A percentile compares a stretch with the other conserved stretches of the same genome.
These are phyloP conservation scores for Candida sanyaensis DNA, from an alignment of 1,139 yeast species.

Conservation along the genomic window DNA sequence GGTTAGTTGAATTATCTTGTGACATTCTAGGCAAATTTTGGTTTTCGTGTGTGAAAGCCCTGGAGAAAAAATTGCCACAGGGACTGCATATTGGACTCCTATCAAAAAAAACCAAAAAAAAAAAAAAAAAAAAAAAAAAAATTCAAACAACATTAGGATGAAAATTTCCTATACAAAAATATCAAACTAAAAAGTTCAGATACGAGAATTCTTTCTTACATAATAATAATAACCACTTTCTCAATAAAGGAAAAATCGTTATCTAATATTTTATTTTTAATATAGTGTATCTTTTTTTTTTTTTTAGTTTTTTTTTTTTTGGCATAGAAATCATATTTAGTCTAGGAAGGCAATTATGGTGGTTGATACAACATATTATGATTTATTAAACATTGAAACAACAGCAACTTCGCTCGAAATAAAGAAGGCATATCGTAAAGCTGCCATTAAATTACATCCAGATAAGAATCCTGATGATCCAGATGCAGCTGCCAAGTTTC, in stretches of 20 bases:
- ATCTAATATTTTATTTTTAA: no score
- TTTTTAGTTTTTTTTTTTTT: background rate
- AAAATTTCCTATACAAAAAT: background rate
- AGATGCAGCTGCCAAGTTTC: slow-evolving; percentile 69
- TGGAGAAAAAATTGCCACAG: background rate
- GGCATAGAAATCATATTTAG: background rate
- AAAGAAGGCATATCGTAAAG: slow-evolving; percentile 89
- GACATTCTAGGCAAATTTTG: no score
- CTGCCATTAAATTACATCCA: slow-evolving; percentile 89
- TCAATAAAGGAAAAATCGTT: background rate
- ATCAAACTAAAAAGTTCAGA: background rate
- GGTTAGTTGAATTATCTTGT: no score
- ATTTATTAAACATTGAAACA: slow-evolving; percentile 63
- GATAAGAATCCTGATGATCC: slow-evolving; percentile 94
- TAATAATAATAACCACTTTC: background rate
- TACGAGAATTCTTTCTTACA: background rate
- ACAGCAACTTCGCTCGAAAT: slow-evolving; percentile 82
- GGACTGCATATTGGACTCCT: slow-evolving; percentile 2
- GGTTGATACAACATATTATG: slow-evolving; percentile 92
- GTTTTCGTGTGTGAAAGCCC: no score
- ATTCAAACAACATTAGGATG: background rate
- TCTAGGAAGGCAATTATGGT: slow-evolving; percentile 54
- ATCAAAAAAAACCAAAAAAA: no score
- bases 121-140: no score
- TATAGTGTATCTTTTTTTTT: no score